Conservation (phyloP, 495 filamentous ascomycete species). For the Lentithecium fluviatile region DNA sequence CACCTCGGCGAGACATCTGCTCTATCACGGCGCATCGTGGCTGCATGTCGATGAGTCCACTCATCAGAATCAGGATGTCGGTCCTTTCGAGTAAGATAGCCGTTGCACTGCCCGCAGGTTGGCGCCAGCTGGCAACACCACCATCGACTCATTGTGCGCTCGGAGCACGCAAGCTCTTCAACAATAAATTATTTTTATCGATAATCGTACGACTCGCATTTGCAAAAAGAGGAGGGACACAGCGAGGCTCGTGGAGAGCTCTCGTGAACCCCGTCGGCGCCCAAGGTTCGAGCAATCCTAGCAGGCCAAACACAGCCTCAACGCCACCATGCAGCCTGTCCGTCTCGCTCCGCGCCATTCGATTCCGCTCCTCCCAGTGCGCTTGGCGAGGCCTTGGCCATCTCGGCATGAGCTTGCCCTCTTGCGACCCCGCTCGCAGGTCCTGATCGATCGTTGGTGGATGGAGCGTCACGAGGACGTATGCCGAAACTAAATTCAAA, state of each 20-base stretch:
- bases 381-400: slow-evolving; percentile 11
- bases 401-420: slow-evolving; percentile 13
- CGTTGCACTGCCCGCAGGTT: slow-evolving; percentile 9
- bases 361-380: slow-evolving; percentile 7
- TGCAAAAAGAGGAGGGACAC: not conserved
- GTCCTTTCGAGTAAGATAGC: not conserved
- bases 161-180: no score
- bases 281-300: not conserved
- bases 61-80: not conserved
- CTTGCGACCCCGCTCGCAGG: slow-evolving; percentile 8
- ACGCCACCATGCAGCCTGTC: slow-evolving; percentile 24
- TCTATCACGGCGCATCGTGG: slow-evolving; percentile 23
- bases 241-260: no score
- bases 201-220: not conserved
- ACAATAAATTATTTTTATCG: not conserved
- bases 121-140: not conserved
- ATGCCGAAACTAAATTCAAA: slow-evolving; percentile 16
- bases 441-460: not conserved
- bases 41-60: not conserved
- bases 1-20: slow-evolving; percentile 13
- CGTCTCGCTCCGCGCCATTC: slow-evolving; percentile 16
- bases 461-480: slow-evolving; percentile 19
- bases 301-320: slow-evolving; percentile 27
- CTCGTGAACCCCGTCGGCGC: slow-evolving; percentile 2
- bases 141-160: not conserved